Evolutionary conservation across 2,329 filamentous ascomycete species (phyloP), one percentile per base, ranked within the genome.

Genomic region (Colletotrichum sublineola): DNA sequence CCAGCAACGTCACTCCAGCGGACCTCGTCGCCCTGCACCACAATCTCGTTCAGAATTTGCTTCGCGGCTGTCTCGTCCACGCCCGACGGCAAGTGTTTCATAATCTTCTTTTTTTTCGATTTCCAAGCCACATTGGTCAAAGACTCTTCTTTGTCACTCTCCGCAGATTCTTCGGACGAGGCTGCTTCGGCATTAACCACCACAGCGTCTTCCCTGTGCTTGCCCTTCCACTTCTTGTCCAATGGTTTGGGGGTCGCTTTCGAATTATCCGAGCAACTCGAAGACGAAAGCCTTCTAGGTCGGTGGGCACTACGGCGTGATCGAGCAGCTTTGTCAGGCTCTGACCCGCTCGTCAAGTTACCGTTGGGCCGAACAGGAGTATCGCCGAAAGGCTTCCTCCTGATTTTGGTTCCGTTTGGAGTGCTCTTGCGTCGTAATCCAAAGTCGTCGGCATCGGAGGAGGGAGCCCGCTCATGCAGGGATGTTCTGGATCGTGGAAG

Each of bases 1-100:
- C 96, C 96, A 0, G 96, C 95, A 68, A 99, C 93, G 79, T 99
- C 96, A 60, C 90, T 89, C 96, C 96, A 99, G 77, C 93, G 94
- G 2, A 99, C 96, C 79, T 97, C 93, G 77, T 99, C 96, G 8
- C 96, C 96, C 74, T 96, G 91, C 18, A 98, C 92, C 3, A 99
- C 93, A 72, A 99, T 97, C 76, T 99, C 96, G 78, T 98, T 98
- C 70, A 98, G 86, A 40, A 99, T 98, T 74, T 98, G 94, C 78
- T 94, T 93, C 0, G 96, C 96, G 4, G 95, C 93, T 36, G 87
- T 85, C 75, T 92, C 89, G 78, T 99, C 96, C 3, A 98, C 90
- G 0, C 95, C 95, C 65, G 91, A 88, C 0, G 95, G 95, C 1
- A 98, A 83, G 68, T 92, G 92, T 78, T 93, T 94, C 78, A 98